Evolutionary conservation across 2,329 filamentous ascomycete species (phyloP).

Genomic region (Raffaelea ambrosiae): DNA sequence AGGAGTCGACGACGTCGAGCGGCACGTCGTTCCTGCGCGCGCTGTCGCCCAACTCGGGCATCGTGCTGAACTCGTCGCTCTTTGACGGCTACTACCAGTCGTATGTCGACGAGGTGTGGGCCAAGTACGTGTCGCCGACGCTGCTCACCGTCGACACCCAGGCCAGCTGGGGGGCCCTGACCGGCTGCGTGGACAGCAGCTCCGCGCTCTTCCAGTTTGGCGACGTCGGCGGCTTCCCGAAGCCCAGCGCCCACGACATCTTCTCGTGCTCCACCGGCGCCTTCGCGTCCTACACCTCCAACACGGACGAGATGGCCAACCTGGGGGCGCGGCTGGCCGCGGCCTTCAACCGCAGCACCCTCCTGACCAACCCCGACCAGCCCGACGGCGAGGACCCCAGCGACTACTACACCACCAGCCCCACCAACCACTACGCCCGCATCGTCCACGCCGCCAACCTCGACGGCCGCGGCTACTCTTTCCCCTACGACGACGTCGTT

Average conservation of each 20-base stretch:
- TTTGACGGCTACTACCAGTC: slow-evolving; percentile 41
- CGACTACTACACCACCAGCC: slow-evolving; percentile 48
- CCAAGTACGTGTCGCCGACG: slow-evolving; percentile 30
- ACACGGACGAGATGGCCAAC: slow-evolving; percentile 42
- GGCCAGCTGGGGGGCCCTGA: slow-evolving; percentile 38
- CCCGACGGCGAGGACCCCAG: slow-evolving; percentile 35
- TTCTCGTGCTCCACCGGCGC: slow-evolving; percentile 48
- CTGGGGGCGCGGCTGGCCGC: slow-evolving; percentile 68
- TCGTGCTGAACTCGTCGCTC: slow-evolving; percentile 31
- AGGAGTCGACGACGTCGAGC: slow-evolving; percentile 18
- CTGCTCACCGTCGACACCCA: slow-evolving; percentile 47
- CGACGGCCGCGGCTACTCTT: slow-evolving; percentile 57
- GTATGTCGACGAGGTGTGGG: slow-evolving; percentile 45
- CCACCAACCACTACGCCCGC: slow-evolving; percentile 60
- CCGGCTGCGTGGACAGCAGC: slow-evolving; percentile 29
- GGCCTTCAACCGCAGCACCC: slow-evolving; percentile 65
- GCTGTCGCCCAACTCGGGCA: slow-evolving; percentile 43
- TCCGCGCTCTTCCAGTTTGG: slow-evolving; percentile 29
- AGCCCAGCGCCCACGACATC: slow-evolving; percentile 39
- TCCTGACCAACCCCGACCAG: slow-evolving; percentile 45
- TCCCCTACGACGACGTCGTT: slow-evolving; percentile 63
- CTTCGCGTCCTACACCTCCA: slow-evolving; percentile 37
- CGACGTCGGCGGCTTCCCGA: slow-evolving; percentile 30
- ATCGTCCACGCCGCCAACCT: slow-evolving; percentile 54
- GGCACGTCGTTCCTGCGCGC: slow-evolving; percentile 33